Evolutionary conservation across 1,284 basidiomycete species (phyloP), one percentile per base, ranked within the genome.

Genomic region (Rhizopogon parksii): DNA sequence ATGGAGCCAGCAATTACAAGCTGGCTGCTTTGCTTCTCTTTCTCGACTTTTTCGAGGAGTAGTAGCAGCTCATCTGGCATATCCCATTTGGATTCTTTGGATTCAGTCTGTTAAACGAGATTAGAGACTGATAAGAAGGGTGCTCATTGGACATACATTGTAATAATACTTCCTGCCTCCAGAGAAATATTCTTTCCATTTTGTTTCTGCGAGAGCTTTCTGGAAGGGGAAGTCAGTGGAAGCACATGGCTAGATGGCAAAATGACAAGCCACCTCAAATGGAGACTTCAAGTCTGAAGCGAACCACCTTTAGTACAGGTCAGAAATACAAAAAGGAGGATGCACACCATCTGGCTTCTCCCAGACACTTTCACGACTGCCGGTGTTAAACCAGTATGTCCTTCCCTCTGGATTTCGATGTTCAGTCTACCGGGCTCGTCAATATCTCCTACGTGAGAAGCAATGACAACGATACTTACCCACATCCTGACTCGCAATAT

Each of bases 61-160:
- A 88, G 75, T 19, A 86, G 69, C 25, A 96, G 78, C 61, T 95
- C 92, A 50, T 90, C 83, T 17, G 94, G 94, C 79, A 95, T 88
- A 56, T 94, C 89, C 94, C 94, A 97, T 75, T 94, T 92, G n/a
- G 90, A 92, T 64, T 90, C 86, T 58, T 90, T 91, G 15, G 80
- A 76, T 46, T 87, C 84, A 27, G 85, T 88, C 88, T 91, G 53
- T 2, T 49, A 4, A 37, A 19, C 36, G 40, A 35, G 25, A 35
- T 40, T 2, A 24, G 30, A 15, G 19, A 40, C 36, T 21, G 36
- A 53, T 5, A 2, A 45, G 17, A 19, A n/a, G 12, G 8, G 30
- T 5, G 4, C 32, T 34, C 34, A n/a, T 25, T 27, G 30, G 32
- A 68, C 81, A 52, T 53, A 90, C 86, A 63, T 96, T 89, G 59